Percentiles rank a stretch among this genome's conserved stretches.
These are phyloP conservation scores for Hortaea sp. DNA, from an alignment of 2,329 filamentous ascomycete genomes.

Conservation along the genomic window DNA sequence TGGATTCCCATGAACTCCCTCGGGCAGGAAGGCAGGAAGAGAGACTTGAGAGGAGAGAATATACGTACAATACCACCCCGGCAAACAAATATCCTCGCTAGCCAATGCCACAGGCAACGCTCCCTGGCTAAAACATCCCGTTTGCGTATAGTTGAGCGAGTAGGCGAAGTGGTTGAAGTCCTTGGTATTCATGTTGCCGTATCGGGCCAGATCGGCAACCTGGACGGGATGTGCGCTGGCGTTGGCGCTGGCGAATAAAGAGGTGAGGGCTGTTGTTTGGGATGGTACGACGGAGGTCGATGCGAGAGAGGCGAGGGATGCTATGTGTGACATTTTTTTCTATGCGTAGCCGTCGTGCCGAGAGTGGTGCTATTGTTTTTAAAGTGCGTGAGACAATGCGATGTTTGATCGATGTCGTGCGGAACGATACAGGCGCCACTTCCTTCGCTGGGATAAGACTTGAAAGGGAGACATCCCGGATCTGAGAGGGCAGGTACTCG, in stretches of 20 bases:
- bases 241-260: slow-evolving; percentile 1
- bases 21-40: too few relatives aligned
- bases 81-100: slow-evolving; percentile 19
- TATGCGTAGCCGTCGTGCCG: too few relatives aligned
- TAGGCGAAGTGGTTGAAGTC: slow-evolving; percentile 14
- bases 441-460: too few relatives aligned
- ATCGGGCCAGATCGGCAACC: neutral
- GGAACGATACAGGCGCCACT: too few relatives aligned
- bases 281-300: neutral
- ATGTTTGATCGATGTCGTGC: too few relatives aligned
- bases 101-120: slow-evolving; percentile 19
- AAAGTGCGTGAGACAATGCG: too few relatives aligned
- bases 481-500: too few relatives aligned
- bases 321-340: neutral
- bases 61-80: slow-evolving; percentile 18
- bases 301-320: neutral
- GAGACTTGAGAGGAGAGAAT: neutral
- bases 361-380: too few relatives aligned
- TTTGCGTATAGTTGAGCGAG: slow-evolving; percentile 11
- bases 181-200: slow-evolving; percentile 14
- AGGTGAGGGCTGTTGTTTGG: neutral
- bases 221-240: neutral
- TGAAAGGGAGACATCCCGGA: too few relatives aligned
- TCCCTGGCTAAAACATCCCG: slow-evolving; percentile 16
- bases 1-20: too few relatives aligned